These are phyloP conservation scores for Dendrocalamus sinicus DNA, from an alignment of 176 grass and related monocot genomes.

Conservation along the genomic window DNA sequence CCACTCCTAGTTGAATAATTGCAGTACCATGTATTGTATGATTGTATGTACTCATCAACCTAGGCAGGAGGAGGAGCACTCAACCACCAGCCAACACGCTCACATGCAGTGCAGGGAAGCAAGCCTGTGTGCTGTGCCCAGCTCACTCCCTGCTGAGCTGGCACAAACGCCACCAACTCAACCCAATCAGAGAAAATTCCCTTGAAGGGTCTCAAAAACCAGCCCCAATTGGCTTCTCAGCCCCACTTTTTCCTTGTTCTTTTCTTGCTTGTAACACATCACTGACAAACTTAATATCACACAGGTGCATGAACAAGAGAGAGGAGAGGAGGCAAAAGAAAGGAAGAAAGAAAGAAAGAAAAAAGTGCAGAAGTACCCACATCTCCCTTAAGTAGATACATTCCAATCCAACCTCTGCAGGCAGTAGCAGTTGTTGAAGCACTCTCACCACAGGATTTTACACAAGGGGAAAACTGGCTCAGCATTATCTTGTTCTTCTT, in stretches of 20 bases:
- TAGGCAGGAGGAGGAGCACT: constrained; percentile 27
- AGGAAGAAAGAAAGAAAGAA: background rate
- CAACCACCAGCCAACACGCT: constrained; percentile 55
- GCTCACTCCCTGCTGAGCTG: constrained; percentile 62
- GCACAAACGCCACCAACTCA: constrained; percentile 41
- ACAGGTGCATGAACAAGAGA: constrained; percentile 50
- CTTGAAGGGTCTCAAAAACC: constrained; percentile 36
- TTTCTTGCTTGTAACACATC: constrained; percentile 50
- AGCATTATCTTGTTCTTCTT: constrained; percentile 32
- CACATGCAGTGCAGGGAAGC: constrained; percentile 45
- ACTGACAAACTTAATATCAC: constrained; percentile 63
- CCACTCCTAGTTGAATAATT: constrained; percentile 42
- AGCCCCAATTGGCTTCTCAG: constrained; percentile 28
- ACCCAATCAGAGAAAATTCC: constrained; percentile 38
- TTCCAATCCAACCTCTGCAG: constrained; percentile 47
- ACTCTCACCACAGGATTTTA: constrained; percentile 59
- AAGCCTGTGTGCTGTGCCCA: constrained; percentile 47
- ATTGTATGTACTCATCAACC: constrained; percentile 40
- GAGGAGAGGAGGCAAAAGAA: constrained; percentile 15
- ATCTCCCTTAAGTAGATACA: constrained; percentile 54
- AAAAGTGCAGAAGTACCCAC: constrained; percentile 47
- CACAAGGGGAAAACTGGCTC: constrained; percentile 60
- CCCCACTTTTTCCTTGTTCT: constrained; percentile 27
- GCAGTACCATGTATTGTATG: constrained; percentile 35
- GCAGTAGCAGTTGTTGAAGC: constrained; percentile 45